Base-by-base conservation (phyloP, 371 early-diverging fungal species). In the Enterospora canceri region DNA sequence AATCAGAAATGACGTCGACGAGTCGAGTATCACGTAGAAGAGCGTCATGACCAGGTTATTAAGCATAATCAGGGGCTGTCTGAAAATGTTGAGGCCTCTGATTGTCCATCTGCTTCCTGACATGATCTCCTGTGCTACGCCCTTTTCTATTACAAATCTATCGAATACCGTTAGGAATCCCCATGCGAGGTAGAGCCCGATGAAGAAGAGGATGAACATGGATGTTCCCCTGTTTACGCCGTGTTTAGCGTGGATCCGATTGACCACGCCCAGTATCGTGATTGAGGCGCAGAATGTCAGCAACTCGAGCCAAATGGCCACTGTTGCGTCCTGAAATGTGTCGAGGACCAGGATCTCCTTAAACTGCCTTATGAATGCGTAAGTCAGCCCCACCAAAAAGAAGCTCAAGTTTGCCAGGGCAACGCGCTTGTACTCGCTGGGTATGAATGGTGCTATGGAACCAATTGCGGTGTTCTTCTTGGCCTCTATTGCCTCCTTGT, bases 1-100 rank as follows among this genome's bases (percentile, higher is more conserved):
- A 5, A 65, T 47, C 18, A 19, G 4, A 4, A 65, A n/a, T 8
- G 66, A 65, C 19, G 24, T 5, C 5, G 53, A 12, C 3, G 35
- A 32, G 5, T 65, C 66, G 2, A 8, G 18, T 23, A 65, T n/a
- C 15, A 58, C 31, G n/a, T 67, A 65, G 33, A 65, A 65, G 4
- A 59, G 2, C 5, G 66, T 5, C n/a, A 62, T 4, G 2, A 57
- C 3, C 2, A 12, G 59, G 2, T 8, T 12, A 48, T 65, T 65
- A 3, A 65, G 29, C 5, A 63, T 4, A 4, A 66, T 24, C 5
- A 15, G 16, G 2, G 30, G 33, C 24, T 3, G 28, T 12, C 33
- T 16, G 8, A 35, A 47, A 2, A 21, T 4, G 3, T 8, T 15
- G 23, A 65, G 2, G 8, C 56, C 66, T 56, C 66, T 56, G 2